These are phyloP conservation scores for Ustilago trichophora DNA, from an alignment of 1,284 basidiomycete species.

Conservation along the genomic window DNA sequence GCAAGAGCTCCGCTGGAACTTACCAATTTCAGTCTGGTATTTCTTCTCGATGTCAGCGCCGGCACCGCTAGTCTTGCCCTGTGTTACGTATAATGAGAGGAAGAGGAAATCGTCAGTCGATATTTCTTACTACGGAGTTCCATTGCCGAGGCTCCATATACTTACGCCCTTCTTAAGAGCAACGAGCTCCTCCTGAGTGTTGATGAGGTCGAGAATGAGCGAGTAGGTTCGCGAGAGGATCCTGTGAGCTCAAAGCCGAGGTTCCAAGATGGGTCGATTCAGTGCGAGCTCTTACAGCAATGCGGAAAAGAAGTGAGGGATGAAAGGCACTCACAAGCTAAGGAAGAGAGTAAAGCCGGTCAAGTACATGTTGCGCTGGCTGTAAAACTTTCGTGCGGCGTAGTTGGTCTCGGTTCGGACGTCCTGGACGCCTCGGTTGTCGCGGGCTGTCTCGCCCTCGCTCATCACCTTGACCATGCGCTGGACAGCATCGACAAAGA, in stretches of 20 bases:
- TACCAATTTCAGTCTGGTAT: slow-evolving; percentile 50
- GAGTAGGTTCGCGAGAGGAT: slow-evolving; percentile 91
- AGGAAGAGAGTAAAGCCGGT: slow-evolving; percentile 85
- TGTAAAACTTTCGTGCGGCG: slow-evolving; percentile 87
- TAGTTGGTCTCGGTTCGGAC: slow-evolving; percentile 83
- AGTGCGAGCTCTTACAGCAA: not conserved
- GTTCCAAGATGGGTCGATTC: not conserved
- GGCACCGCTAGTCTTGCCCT: slow-evolving; percentile 25
- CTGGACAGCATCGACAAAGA: slow-evolving; percentile 87
- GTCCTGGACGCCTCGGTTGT: slow-evolving; percentile 73
- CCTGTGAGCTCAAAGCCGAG: slow-evolving; percentile 7
- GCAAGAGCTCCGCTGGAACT: not conserved
- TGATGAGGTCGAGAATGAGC: slow-evolving; percentile 88
- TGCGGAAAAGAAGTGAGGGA: too few relatives aligned
- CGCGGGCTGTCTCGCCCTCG: slow-evolving; percentile 78
- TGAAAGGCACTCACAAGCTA: slow-evolving; percentile 51
- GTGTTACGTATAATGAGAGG: not conserved
- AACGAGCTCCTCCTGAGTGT: slow-evolving; percentile 85
- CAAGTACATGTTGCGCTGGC: slow-evolving; percentile 78
- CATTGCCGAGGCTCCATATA: not conserved
- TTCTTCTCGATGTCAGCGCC: slow-evolving; percentile 59
- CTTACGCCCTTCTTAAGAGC: slow-evolving; percentile 78
- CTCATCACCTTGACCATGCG: slow-evolving; percentile 87
- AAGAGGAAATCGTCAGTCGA: not conserved
- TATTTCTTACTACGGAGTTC: not conserved